Percentiles rank a stretch among this genome's conserved stretches.
Conservation (phyloP, 176 grass and related monocot genomes). For the Typha latifolia region DNA sequence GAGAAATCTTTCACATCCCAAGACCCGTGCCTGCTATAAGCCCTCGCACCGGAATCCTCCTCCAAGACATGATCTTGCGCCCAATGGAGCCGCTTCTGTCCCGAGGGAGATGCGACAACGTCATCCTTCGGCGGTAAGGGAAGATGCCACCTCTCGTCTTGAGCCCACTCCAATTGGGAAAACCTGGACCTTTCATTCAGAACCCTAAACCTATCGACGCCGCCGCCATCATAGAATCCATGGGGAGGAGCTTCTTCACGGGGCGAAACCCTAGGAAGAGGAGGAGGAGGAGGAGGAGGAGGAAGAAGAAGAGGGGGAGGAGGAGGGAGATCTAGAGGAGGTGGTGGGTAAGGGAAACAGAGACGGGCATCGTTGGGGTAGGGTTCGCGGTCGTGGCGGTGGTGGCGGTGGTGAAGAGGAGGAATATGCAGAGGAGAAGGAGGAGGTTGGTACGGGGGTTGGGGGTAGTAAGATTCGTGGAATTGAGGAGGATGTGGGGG, state of each 20-base stretch:
- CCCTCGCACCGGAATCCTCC: not conserved
- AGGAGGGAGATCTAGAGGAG: conserved; percentile 7
- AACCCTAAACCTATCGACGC: conserved; percentile 11
- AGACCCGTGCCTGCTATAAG: not conserved
- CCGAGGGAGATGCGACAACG: not conserved
- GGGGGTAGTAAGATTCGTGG: conserved; percentile 3
- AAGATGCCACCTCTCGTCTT: conserved; percentile 8
- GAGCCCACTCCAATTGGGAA: conserved; percentile 8
- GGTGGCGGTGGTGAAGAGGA: not conserved
- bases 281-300: conserved; percentile 10
- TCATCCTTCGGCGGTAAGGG: not conserved
- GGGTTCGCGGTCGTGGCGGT: not conserved
- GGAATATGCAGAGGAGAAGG: not conserved
- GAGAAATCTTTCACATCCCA: not conserved
- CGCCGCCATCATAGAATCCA: not conserved
- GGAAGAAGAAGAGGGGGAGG: not conserved
- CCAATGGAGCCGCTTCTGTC: conserved; percentile 9
- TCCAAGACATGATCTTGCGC: not conserved
- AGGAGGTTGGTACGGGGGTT: conserved; percentile 16
- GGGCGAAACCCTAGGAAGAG: conserved; percentile 20
- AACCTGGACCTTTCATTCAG: conserved; percentile 6
- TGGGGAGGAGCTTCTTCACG: conserved; percentile 2
- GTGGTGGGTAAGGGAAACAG: conserved; percentile 6
- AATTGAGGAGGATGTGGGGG: not conserved
- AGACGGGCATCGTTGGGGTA: not conserved